Evolutionary conservation across 2,329 filamentous ascomycete genomes (phyloP).

Genomic region (Penicillium sp.): DNA sequence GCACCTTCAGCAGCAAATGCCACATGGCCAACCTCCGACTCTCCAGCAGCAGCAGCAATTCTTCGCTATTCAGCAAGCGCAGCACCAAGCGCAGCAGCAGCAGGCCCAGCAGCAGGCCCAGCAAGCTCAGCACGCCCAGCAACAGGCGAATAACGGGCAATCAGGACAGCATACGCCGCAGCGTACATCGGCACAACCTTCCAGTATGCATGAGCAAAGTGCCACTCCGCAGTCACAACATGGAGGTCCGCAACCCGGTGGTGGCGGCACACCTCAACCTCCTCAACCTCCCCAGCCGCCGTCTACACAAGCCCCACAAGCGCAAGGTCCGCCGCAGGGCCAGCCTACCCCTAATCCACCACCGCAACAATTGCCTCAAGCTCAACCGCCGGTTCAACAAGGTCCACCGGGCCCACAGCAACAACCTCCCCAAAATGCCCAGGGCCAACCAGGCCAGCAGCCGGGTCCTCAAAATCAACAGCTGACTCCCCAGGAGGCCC

Average conservation of each 20-base stretch:
- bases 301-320: conserved; percentile 35
- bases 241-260: conserved; percentile 37
- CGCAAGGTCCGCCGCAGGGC: conserved; percentile 34
- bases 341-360: conserved; percentile 38
- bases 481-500: conserved; percentile 40
- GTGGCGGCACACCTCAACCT: conserved; percentile 39
- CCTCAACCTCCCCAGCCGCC: conserved; percentile 31
- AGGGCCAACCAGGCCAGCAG: conserved; percentile 38
- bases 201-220: conserved; percentile 43
- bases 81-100: conserved; percentile 36
- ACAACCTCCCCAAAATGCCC: conserved; percentile 30
- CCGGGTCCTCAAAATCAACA: conserved; percentile 36
- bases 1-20: conserved; percentile 43
- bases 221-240: conserved; percentile 46
- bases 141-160: conserved; percentile 23
- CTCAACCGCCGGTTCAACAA: conserved; percentile 33
- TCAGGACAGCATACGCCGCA: conserved; percentile 37
- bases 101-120: conserved; percentile 27
- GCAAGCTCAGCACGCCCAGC: conserved; percentile 25
- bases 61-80: conserved; percentile 36
- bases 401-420: conserved; percentile 33
- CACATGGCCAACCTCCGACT: conserved; percentile 41
- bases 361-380: conserved; percentile 38
- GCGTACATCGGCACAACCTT: conserved; percentile 41
- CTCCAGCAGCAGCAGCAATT: conserved; percentile 45